Evolutionary conservation across 2,329 filamentous ascomycete genomes (phyloP), one percentile per base, ranked within the genome.

Genomic region (Incumbomyces lentus): DNA sequence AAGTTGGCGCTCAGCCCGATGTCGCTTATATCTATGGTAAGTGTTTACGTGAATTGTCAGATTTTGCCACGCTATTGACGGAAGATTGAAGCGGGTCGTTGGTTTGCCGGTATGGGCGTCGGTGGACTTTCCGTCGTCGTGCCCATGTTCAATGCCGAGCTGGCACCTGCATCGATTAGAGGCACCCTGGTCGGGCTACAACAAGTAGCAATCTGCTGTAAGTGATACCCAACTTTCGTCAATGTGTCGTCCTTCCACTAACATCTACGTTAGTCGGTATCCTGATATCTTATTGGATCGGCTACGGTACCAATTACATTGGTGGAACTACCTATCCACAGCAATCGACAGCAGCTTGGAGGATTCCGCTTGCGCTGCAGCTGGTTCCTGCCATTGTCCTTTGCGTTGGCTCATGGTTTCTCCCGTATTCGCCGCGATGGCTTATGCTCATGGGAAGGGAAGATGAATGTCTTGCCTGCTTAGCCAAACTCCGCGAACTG

Each of bases 181-280:
- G 16, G 19, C 19, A 18, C 30, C 82, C 81, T 32, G 79, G 79
- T 30, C 77, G 82, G 13, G 80, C 80, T 49, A 82, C 82, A 1
- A 79, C 76, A 35, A 85, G 74, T 26, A 26, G 22, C 22, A 26
- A 26, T 26, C 22, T 26, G 22, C 22, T 26, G 22, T 26, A 26
- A 26, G 22, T 26, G 22, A 26, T n/a, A n/a, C n/a, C n/a, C n/a
- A 26, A 26, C 22, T 5, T 8, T 26, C 22, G 22, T 26, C 22
- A 8, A 26, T 5, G 22, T 26, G 22, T 8, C 22, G 8, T 26
- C 22, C 22, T 26, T 26, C 8, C 22, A 26, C 22, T 26, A 26
- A 26, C 22, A 26, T 26, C 8, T 26, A 26, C 22, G 4, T 26
- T 8, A 26, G 22, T 26, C 22, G 22, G 22, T 8, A 26, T 26